Evolutionary conservation across 371 early-diverging fungal species (phyloP), one percentile per base, ranked within the genome.

Genomic region (Capillidium rhysosporum): DNA sequence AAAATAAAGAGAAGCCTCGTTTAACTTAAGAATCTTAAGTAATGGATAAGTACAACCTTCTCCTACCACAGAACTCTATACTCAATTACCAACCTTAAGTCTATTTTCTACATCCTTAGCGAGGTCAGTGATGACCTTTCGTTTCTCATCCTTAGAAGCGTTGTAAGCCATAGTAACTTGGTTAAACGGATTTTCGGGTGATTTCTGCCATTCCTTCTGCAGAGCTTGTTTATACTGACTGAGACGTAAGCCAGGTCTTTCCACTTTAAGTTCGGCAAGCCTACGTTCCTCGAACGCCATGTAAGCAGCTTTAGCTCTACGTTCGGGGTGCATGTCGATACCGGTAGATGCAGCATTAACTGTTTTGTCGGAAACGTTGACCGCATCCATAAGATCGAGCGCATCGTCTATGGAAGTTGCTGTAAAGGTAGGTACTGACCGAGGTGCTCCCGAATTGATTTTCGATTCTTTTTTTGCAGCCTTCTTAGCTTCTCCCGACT

Each of bases 121-220:
- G 10, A 43, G 40, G 41, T 43, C 16, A n/a, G 53, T 51, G 18
- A 59, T 29, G 5, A 58, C 23, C 1, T 49, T 30, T 4, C 28
- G 31, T 31, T 73, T 65, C 12, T 83, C 78, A 1, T 74, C 69
- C 52, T 64, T 67, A 29, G 70, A 74, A 40, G 86, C 80, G 60
- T 89, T 84, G 63, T 82, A 80, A 20, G 71, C 64, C 21, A 75
- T n/a, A 43, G 73, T 73, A 21, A 67, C 65, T 70, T 87, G 86
- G 66, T 87, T 87, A 63, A 85, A 77, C 24, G 89, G 88, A 60
- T 87, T 89, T 25, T 87, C 84, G 10, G 84, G 84, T 1, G 86
- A 76, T 67, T 87, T 89, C 60, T 80, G 60, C 68, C 69, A 75
- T 40, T 73, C 72, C 68, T 87, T 86, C 64, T 70, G 82, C 10